Evolutionary conservation across 2,329 filamentous ascomycete species (phyloP).

Genomic region (Fusarium setosum): DNA sequence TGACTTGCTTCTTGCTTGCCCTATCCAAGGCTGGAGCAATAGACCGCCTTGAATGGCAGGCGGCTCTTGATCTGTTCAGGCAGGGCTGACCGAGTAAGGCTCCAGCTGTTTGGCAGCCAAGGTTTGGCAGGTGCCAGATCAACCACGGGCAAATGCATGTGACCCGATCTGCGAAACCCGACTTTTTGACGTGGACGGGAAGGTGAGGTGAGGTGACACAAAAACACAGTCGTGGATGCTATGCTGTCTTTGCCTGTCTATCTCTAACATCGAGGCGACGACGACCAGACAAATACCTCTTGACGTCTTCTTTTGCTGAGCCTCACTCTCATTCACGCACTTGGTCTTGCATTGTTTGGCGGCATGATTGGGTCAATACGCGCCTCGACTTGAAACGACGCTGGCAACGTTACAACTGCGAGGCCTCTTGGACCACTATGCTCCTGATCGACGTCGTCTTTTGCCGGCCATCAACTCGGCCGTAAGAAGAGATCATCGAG

Average conservation of each 20-base stretch:
- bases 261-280: neutral
- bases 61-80: slow-evolving; percentile 23
- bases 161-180: slow-evolving; percentile 38
- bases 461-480: too few species aligned
- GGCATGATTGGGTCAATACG: neutral
- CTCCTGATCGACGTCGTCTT: too few species aligned
- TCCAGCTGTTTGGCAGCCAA: neutral
- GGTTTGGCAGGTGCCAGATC: slow-evolving; percentile 35
- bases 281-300: too few species aligned
- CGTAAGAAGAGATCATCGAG: too few species aligned
- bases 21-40: slow-evolving; percentile 10
- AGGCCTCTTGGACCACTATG: too few species aligned
- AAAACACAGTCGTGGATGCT: neutral
- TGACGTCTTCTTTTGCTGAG: neutral
- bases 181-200: slow-evolving; percentile 23
- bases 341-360: too few species aligned
- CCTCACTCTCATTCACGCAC: too few species aligned
- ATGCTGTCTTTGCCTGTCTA: slow-evolving; percentile 2
- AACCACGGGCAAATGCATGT: slow-evolving; percentile 41
- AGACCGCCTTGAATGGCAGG: slow-evolving; percentile 25
- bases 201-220: slow-evolving; percentile 34
- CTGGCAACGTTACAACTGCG: neutral
- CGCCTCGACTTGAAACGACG: neutral
- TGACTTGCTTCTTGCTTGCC: neutral
- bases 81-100: slow-evolving; percentile 27